phyloP scores from a whole-genome alignment of 2,329 filamentous ascomycete genomes.

The Ceratocystis harringtonii region DNA sequence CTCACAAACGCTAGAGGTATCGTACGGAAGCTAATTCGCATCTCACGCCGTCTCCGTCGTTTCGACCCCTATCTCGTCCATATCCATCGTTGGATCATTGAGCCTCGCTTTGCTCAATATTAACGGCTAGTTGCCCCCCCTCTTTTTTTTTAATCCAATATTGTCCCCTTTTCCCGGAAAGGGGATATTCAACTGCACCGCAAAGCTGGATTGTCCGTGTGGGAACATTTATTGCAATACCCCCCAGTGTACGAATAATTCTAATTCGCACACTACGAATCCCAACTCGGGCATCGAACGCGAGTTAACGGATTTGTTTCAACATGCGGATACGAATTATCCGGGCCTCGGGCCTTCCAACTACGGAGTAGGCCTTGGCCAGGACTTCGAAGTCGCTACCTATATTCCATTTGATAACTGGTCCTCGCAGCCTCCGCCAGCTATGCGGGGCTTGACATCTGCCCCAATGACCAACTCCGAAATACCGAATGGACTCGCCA shows the following conservation, averaged over 20 bases:
- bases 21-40: no score
- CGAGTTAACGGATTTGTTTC: conserved; percentile 5
- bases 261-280: conserved; percentile 7
- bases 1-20: not conserved
- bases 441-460: not conserved
- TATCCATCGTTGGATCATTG: conserved; percentile 13
- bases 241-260: conserved; percentile 13
- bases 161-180: conserved; percentile 15
- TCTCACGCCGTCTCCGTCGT: no score
- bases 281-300: not conserved
- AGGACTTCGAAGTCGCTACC: not conserved
- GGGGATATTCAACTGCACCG: conserved; percentile 8
- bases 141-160: conserved; percentile 7
- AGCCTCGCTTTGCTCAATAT: conserved; percentile 2
- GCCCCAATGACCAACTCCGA: not conserved
- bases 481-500: not conserved
- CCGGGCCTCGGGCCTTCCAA: not conserved
- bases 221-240: conserved; percentile 8
- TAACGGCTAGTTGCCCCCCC: conserved; percentile 9
- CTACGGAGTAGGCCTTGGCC: not conserved
- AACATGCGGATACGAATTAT: conserved; percentile 2
- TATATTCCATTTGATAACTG: not conserved
- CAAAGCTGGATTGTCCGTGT: conserved; percentile 14
- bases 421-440: not conserved
- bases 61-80: not conserved